phyloP scores from a whole-genome alignment of 306 rosid genomes.

The Potentilla sterilis region DNA sequence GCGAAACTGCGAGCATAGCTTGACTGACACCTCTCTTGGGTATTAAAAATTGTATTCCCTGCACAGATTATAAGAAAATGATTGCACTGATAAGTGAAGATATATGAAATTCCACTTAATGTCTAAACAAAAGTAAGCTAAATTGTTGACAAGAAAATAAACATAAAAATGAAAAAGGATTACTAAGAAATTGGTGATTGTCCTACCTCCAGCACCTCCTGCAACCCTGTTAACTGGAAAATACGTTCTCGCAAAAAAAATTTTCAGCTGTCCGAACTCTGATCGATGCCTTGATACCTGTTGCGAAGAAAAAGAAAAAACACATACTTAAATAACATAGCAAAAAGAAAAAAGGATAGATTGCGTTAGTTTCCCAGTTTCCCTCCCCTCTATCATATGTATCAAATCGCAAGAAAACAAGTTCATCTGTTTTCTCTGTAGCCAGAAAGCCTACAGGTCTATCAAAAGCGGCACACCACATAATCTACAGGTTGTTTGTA shows the following conservation, averaged over 20 bases:
- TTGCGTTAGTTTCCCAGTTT: not conserved
- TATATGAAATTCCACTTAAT: conserved; percentile 12
- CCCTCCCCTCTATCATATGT: not conserved
- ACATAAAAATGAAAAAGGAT: not conserved
- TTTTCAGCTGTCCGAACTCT: conserved; percentile 37
- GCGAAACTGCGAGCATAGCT: conserved; percentile 75
- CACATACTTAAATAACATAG: too few species aligned
- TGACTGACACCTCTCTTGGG: conserved; percentile 63
- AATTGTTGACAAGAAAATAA: not conserved
- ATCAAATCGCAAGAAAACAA: not conserved
- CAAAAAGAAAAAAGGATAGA: not conserved
- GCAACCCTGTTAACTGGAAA: conserved; percentile 30
- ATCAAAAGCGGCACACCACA: too few species aligned
- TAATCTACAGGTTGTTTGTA: not conserved
- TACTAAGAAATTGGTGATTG: not conserved
- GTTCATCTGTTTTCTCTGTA: not conserved
- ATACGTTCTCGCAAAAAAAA: conserved; percentile 41
- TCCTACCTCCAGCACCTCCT: conserved; percentile 51
- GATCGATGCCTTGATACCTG: conserved; percentile 63
- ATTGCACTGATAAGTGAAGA: conserved; percentile 12
- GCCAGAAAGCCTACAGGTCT: too few species aligned
- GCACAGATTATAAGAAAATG: conserved; percentile 26
- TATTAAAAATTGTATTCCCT: conserved; percentile 44
- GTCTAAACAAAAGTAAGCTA: not conserved
- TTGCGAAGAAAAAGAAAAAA: conserved; percentile 8